Conservation (phyloP, 2,329 filamentous ascomycete species). For the Pezicula rhizophila region DNA sequence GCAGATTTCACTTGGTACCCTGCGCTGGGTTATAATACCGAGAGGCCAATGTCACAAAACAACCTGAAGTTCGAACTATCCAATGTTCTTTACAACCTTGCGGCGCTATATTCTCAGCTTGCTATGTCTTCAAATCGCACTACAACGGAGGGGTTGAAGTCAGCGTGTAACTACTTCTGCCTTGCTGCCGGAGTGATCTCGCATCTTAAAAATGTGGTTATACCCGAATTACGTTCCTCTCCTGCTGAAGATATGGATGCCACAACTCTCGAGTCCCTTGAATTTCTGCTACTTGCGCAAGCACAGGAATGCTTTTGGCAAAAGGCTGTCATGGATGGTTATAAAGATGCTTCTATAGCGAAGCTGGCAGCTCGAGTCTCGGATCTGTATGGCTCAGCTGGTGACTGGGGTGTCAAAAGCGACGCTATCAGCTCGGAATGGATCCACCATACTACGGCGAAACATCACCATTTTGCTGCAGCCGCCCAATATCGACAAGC, state of each 20-base stretch:
- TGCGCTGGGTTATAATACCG: conserved; percentile 81
- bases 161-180: conserved; percentile 85
- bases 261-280: conserved; percentile 75
- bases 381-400: conserved; percentile 79
- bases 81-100: conserved; percentile 90
- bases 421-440: conserved; percentile 86
- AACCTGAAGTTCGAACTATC: conserved; percentile 78
- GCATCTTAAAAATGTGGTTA: conserved; percentile 68
- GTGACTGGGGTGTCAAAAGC: conserved; percentile 81
- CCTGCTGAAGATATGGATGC: conserved; percentile 95
- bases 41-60: conserved; percentile 61
- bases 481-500: conserved; percentile 91
- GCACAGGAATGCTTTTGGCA: conserved; percentile 98
- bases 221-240: conserved; percentile 76
- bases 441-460: conserved; percentile 97
- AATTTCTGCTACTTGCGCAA: conserved; percentile 81
- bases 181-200: conserved; percentile 77
- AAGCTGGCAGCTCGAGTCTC: conserved; percentile 87
- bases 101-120: conserved; percentile 87
- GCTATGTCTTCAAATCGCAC: conserved; percentile 74
- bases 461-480: conserved; percentile 94
- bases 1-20: conserved; percentile 97
- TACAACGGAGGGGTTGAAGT: conserved; percentile 76
- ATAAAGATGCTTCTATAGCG: conserved; percentile 88
- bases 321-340: conserved; percentile 87